Conservation (phyloP, 2,329 filamentous ascomycete species). For the Chaetomium sp. region DNA sequence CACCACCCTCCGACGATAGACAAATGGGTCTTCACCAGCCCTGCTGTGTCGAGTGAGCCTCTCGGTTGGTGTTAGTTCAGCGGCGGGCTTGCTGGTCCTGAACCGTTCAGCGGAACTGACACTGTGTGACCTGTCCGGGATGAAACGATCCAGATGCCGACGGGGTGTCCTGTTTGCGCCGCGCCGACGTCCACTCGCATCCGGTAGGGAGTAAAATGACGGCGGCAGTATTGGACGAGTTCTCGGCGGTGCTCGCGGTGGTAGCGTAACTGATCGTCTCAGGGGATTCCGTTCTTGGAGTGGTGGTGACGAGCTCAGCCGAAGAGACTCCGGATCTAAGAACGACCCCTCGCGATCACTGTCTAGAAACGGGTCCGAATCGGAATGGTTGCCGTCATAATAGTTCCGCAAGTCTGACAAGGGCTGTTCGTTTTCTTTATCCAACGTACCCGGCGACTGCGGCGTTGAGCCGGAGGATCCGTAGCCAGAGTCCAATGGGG, state of each 20-base stretch:
- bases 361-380: slow-evolving; percentile 15
- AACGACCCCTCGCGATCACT: slow-evolving; percentile 5
- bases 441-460: slow-evolving; percentile 2
- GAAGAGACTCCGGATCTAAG: background rate
- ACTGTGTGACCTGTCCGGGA: slow-evolving; percentile 37
- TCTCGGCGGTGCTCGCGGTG: slow-evolving; percentile 7
- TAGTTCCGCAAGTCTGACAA: slow-evolving; percentile 7
- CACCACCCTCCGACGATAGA: slow-evolving; percentile 28
- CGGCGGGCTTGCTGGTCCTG: slow-evolving; percentile 37
- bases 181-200: slow-evolving; percentile 8
- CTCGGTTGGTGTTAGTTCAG: slow-evolving; percentile 39
- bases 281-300: background rate
- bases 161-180: slow-evolving; percentile 24
- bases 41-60: slow-evolving; percentile 38
- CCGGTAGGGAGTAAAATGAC: slow-evolving; percentile 7
- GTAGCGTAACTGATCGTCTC: slow-evolving; percentile 14
- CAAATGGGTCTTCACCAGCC: slow-evolving; percentile 39
- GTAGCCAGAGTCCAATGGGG: slow-evolving; percentile 23
- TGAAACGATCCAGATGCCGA: slow-evolving; percentile 42
- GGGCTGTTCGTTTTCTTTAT: slow-evolving; percentile 4
- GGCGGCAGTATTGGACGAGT: slow-evolving; percentile 10
- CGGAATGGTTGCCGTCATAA: slow-evolving; percentile 19
- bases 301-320: background rate
- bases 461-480: slow-evolving; percentile 15
- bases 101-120: slow-evolving; percentile 38